Base-by-base conservation (phyloP, 306 rosid species). In the Arachis stenosperma region DNA sequence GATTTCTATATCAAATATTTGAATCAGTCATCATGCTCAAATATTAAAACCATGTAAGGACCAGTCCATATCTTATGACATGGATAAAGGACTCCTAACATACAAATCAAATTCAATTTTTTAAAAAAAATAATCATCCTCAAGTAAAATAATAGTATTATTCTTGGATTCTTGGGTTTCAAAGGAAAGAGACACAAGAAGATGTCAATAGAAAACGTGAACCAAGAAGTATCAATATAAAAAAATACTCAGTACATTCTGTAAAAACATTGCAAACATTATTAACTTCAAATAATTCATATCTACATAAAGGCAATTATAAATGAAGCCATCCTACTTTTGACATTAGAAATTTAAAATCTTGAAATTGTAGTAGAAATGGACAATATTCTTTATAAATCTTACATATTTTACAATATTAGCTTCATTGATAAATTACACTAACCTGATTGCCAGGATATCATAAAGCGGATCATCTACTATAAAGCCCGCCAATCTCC, bases 401-500 rank as follows among this genome's bases (percentile, higher is more conserved):
- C 61, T 17, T 6, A 40, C 22, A 12, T 30, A 52, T 12, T 59
- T 62, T 66, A 65, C 29, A 52, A 51, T 55, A 48, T 69, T 50
- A 33, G 42, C 67, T 40, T 37, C 76, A 72, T 47, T 8, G 58
- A 67, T 59, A 71, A 63, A 37, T 46, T 51, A 64, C 64, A 59
- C 76, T 74, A 69, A 91, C 99, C 97, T 88, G 84, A 94, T 88
- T 73, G 91, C 78, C 29, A 66, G 81, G 81, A 88, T 79, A 83
- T 91, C 95, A 78, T 83, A 87, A 4, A 76, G 80, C 62, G 99
- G 97, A 81, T 89, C 97, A 75, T 91, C 99, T 69, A 91, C 80
- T 52, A 93, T 78, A 84, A 89, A 94, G 59, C 97, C 99, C 70
- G 96, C 96, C 80, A 88, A 83, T 82, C 73, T 85, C 97, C 97